Evolutionary conservation across 495 filamentous ascomycete species (phyloP).

Genomic region (Penicillium ochrochloron): DNA sequence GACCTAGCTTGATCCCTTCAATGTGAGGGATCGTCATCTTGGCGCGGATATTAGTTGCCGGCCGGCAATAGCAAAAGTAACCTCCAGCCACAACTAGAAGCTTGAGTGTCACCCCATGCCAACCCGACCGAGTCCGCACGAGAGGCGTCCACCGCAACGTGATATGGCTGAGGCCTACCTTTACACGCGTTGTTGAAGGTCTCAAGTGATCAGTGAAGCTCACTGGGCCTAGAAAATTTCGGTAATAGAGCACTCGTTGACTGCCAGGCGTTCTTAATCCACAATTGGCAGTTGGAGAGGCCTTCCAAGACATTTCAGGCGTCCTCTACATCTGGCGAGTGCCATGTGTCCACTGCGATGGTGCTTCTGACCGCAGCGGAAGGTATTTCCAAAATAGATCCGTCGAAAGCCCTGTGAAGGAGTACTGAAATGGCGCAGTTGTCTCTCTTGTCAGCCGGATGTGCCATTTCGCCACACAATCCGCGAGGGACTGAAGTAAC

Average conservation of each 20-base stretch:
- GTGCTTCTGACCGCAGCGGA: neutral
- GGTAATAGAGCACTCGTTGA: neutral
- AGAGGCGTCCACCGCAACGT: neutral
- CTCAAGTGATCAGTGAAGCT: neutral
- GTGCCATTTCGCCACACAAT: neutral
- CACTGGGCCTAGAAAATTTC: neutral
- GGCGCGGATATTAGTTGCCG: conserved; percentile 12
- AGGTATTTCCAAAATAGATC: neutral
- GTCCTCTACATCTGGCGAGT: neutral
- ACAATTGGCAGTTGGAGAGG: neutral
- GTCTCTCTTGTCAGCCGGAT: neutral
- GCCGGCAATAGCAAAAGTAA: neutral
- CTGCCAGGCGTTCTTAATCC: neutral
- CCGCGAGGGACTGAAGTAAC: neutral
- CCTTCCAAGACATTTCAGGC: neutral
- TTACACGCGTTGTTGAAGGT: neutral
- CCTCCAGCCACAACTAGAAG: neutral
- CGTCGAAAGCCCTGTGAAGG: neutral
- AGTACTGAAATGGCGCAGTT: neutral
- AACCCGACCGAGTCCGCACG: neutral
- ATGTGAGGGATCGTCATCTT: conserved; percentile 2
- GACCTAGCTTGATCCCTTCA: conserved; percentile 4
- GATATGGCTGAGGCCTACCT: neutral
- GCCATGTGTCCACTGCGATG: neutral
- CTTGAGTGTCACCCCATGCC: conserved; percentile 1